Base-by-base conservation (phyloP, 805 yeast species). In the Candida insectorum region DNA sequence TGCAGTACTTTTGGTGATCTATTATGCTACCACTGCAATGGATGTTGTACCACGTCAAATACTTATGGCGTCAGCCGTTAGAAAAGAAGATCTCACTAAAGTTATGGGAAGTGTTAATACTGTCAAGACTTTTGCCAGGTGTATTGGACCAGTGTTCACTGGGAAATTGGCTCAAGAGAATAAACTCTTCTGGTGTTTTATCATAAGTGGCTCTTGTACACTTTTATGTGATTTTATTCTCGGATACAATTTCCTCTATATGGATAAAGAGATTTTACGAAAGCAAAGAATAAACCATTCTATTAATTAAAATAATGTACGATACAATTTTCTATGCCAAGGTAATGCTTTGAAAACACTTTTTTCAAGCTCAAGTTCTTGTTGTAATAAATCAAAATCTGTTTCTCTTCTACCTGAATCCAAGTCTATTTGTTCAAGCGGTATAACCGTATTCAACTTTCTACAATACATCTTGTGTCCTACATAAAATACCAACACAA, bases 31-130 rank as follows among this genome's bases (percentile, higher is more conserved):
- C 0, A 68, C 80, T 2, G 77, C 89, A 2, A 86, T 88, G 89
- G 97, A 88, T 53, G 95, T 87, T 18, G 93, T 87, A 3, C 96
- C 96, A 5, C 73, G 97, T 32, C 96, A 87, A 58, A 75, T 87
- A 6, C 65, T 88, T 25, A 58, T 88, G 31, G 79, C 94, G 0
- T 70, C 84, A 2, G 63, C 86, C 14, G 77, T 88, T 24, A 68
- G 71, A 11, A 70, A 73, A 9, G 56, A 65, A 8, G 93, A 85
- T 30, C 62, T 89, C 30, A 79, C 95, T 2, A 74, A 69, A 45
- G 88, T 83, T 1, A 71, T 88, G 78, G 96, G 96, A 2, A 65
- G 84, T 2, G 95, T 88, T 7, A 88, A 87, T 50, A 79, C 88
- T 24, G 87, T 83, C 16, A 86, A 87, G 55, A 89, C 96, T 1